A percentile compares a stretch with the other conserved stretches of the same genome.
Conservation (phyloP, 2,329 filamentous ascomycete species). For the Microdochium trichocladiopsis region DNA sequence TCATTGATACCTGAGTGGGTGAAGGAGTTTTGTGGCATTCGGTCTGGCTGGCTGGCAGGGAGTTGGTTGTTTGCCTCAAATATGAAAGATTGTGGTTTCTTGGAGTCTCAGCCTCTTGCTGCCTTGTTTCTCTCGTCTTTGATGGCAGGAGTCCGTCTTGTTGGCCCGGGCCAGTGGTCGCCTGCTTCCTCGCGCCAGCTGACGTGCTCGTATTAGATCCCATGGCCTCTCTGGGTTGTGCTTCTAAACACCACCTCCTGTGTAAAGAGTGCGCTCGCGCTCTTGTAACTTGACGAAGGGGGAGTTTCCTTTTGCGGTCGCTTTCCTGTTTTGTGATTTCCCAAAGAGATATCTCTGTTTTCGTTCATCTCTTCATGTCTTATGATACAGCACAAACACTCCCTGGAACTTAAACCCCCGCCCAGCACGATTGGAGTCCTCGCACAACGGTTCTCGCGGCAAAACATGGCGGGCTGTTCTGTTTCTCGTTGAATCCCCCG, state of each 20-base stretch:
- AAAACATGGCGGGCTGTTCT: background rate
- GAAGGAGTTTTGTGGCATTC: background rate
- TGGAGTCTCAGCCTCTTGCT: background rate
- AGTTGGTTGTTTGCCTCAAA: constrained; percentile 1
- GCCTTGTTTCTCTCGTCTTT: background rate
- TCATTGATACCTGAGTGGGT: constrained; percentile 1
- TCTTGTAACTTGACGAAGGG: background rate
- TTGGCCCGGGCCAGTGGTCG: background rate
- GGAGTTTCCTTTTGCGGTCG: background rate
- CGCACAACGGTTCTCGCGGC: background rate
- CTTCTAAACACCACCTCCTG: background rate
- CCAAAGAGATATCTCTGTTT: constrained; percentile 1
- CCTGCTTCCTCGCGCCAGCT: background rate
- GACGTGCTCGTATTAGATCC: background rate
- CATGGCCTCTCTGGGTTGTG: background rate
- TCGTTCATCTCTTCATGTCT: background rate
- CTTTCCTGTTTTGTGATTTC: background rate
- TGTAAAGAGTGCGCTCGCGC: background rate
- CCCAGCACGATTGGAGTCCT: background rate
- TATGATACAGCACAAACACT: background rate
- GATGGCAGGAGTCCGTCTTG: background rate
- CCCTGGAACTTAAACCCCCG: background rate
- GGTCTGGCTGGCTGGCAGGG: background rate
- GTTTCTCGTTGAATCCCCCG: too few relatives aligned
- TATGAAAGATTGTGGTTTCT: background rate